These are phyloP conservation scores for Capillidium rhysosporum DNA, from an alignment of 371 early-diverging fungal species.

Conservation along the genomic window DNA sequence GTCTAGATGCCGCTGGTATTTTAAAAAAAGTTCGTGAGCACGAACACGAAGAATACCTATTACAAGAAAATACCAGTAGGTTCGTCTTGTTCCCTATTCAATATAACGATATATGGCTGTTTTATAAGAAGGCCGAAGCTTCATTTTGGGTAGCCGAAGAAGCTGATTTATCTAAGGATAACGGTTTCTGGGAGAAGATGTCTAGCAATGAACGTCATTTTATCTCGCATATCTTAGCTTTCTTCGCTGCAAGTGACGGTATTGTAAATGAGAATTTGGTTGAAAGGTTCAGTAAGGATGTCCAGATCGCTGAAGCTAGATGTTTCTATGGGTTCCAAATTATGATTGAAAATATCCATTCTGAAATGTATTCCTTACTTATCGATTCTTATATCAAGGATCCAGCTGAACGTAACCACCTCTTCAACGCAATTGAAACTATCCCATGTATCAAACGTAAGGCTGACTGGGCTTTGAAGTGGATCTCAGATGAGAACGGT, in stretches of 20 bases:
- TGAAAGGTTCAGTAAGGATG: constrained; percentile 91
- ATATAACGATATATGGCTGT: constrained; percentile 93
- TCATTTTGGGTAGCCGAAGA: constrained; percentile 99
- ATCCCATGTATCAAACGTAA: constrained; percentile 95
- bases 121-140: constrained; percentile 99
- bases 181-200: constrained; percentile 81
- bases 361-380: constrained; percentile 96
- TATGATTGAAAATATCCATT: constrained; percentile 99
- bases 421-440: constrained; percentile 95
- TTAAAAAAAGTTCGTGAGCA: not conserved
- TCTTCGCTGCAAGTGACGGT: constrained; percentile 99
- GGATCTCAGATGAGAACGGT: constrained; percentile 76
- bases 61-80: constrained; percentile 52
- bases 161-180: constrained; percentile 93
- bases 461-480: constrained; percentile 98
- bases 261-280: constrained; percentile 99
- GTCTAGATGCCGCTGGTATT: too few relatives aligned
- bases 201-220: constrained; percentile 90
- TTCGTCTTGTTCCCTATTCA: constrained; percentile 93
- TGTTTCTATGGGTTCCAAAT: constrained; percentile 99
- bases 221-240: constrained; percentile 94
- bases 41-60: constrained; percentile 16
- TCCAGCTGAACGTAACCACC: constrained; percentile 55
- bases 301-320: constrained; percentile 95
- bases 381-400: constrained; percentile 98